Percentiles rank a stretch among this genome's conserved stretches.
phyloP scores from a whole-genome alignment of 2,329 filamentous ascomycete genomes.

The Talaromyces sp. region DNA sequence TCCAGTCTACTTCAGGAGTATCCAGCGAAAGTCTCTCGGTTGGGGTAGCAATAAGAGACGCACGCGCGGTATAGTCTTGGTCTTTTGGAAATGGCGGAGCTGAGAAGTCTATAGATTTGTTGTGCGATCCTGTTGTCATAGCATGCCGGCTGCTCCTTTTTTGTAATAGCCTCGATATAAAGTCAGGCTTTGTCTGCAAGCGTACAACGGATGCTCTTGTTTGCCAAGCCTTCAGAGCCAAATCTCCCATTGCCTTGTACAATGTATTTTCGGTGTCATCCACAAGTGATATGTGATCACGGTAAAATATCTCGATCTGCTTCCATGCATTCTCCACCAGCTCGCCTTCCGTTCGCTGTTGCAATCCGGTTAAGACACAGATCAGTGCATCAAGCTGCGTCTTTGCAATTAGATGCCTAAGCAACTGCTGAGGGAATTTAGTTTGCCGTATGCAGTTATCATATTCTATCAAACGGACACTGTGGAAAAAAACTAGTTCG shows the following conservation, averaged over 20 bases:
- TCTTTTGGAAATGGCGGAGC: not conserved
- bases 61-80: not conserved
- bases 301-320: constrained; percentile 9
- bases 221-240: constrained; percentile 12
- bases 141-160: not conserved
- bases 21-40: not conserved
- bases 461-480: constrained; percentile 2
- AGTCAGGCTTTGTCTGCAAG: constrained; percentile 1
- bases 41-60: not conserved
- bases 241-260: constrained; percentile 8
- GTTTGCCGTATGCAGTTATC: constrained; percentile 5
- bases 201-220: constrained; percentile 1
- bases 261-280: constrained; percentile 4
- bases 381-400: constrained; percentile 10
- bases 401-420: constrained; percentile 9
- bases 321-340: constrained; percentile 10
- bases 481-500: constrained; percentile 9
- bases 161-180: not conserved
- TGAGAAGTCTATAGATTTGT: not conserved
- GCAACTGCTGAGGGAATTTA: constrained; percentile 10
- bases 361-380: constrained; percentile 9
- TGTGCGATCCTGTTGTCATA: not conserved
- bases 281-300: constrained; percentile 10
- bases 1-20: constrained; percentile 3
- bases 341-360: constrained; percentile 7